Evolutionary conservation across 371 early-diverging fungal genomes (phyloP).

Genomic region (Mucor circinelloides): DNA sequence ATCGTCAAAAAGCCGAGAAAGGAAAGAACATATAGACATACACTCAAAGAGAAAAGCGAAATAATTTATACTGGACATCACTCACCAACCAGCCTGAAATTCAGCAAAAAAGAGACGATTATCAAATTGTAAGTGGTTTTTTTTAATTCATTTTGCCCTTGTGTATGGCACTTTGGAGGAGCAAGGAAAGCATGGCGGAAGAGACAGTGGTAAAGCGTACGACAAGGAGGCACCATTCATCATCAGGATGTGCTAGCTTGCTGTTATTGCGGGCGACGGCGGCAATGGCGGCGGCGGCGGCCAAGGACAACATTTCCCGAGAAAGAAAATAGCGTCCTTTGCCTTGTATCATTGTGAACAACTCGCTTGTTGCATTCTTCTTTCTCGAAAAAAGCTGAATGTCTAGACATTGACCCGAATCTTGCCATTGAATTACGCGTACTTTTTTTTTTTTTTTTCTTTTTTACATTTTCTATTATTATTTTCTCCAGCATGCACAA

Average conservation of each 20-base stretch:
- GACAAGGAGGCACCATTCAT: neutral
- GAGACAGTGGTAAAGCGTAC: neutral
- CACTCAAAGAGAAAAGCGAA: neutral
- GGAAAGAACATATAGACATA: neutral
- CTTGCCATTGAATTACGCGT: neutral
- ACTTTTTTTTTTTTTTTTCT: neutral
- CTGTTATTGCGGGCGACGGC: too few species aligned
- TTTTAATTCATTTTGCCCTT: neutral
- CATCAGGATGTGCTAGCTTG: too few species aligned
- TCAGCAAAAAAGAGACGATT: neutral
- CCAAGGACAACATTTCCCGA: neutral
- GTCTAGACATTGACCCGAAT: neutral
- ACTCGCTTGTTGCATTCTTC: neutral
- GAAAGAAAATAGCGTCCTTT: neutral
- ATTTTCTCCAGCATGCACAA: neutral
- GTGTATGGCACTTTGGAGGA: neutral
- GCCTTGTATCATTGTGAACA: neutral
- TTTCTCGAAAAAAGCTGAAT: neutral
- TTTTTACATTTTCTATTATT: neutral
- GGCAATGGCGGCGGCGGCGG: too few species aligned
- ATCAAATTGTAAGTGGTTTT: neutral
- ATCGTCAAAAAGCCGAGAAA: neutral
- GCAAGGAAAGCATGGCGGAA: neutral
- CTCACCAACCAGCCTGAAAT: neutral
- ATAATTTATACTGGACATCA: neutral